These are phyloP conservation scores for Auriscalpium microsporum DNA, from an alignment of 768 basidiomycete species.

Conservation along the genomic window DNA sequence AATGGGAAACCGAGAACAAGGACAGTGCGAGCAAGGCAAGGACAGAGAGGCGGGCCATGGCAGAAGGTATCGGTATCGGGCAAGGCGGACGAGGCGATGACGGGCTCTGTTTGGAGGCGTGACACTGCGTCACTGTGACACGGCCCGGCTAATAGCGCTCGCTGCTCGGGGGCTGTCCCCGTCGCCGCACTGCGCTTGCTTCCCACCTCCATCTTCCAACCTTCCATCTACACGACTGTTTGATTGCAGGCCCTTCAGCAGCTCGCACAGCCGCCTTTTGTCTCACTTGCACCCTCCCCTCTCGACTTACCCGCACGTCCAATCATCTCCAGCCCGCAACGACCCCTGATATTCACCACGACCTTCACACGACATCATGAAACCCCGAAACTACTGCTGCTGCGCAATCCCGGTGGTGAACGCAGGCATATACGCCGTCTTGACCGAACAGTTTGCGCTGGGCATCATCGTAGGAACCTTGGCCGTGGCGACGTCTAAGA, in stretches of 20 bases:
- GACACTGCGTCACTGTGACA: neutral
- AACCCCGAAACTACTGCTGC: constrained; percentile 83
- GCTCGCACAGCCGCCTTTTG: no score
- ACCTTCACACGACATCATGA: constrained; percentile 34
- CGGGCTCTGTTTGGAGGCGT: neutral
- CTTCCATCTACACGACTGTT: no score
- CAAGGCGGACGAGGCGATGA: neutral
- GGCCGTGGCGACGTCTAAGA: constrained; percentile 68
- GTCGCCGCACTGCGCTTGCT: no score
- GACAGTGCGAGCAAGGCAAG: constrained; percentile 23
- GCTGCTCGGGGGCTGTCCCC: no score
- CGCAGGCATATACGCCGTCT: constrained; percentile 75
- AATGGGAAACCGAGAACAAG: constrained; percentile 19
- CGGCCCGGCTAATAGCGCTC: neutral
- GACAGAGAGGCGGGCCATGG: constrained; percentile 21
- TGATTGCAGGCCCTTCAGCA: no score
- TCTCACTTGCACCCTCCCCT: no score
- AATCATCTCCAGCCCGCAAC: no score
- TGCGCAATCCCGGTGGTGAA: constrained; percentile 89
- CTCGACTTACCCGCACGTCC: no score
- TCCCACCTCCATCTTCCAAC: no score
- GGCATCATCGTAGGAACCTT: constrained; percentile 64
- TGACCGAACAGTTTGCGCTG: constrained; percentile 68
- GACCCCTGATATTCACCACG: no score
- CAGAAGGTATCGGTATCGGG: neutral